A percentile compares a stretch with the other conserved stretches of the same genome.
phyloP scores from a whole-genome alignment of 1,284 basidiomycete genomes.

The Moesziomyces parantarcticus region DNA sequence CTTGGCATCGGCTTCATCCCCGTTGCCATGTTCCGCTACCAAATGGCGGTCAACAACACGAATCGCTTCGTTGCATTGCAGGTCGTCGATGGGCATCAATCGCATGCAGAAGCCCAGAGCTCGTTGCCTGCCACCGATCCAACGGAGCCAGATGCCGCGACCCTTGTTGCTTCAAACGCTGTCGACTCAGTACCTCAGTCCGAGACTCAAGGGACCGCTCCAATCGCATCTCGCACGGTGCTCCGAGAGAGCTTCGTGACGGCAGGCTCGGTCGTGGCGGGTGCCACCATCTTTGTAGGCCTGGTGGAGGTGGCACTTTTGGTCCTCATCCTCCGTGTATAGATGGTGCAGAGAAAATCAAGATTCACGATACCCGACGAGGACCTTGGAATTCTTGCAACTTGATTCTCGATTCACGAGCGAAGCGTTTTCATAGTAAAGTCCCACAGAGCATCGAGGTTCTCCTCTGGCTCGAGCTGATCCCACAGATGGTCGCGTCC shows the following conservation, averaged over 20 bases:
- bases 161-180: slow-evolving; percentile 74
- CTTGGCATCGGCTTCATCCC: slow-evolving; percentile 22
- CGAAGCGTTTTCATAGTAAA: slow-evolving; percentile 30
- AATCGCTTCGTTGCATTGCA: slow-evolving; percentile 49
- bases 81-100: slow-evolving; percentile 2
- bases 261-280: slow-evolving; percentile 78
- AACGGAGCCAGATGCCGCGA: slow-evolving; percentile 60
- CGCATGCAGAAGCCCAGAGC: slow-evolving; percentile 34
- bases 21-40: slow-evolving; percentile 71
- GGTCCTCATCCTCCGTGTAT: slow-evolving; percentile 71
- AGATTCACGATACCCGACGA: background rate
- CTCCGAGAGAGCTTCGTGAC: slow-evolving; percentile 83
- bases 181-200: slow-evolving; percentile 24
- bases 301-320: slow-evolving; percentile 76
- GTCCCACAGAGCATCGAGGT: slow-evolving; percentile 31
- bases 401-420: background rate
- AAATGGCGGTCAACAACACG: slow-evolving; percentile 38
- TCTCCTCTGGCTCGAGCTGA: slow-evolving; percentile 44
- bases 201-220: slow-evolving; percentile 53
- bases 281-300: slow-evolving; percentile 75
- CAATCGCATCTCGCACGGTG: slow-evolving; percentile 61
- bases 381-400: too few species aligned
- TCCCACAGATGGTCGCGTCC: slow-evolving; percentile 51
- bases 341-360: background rate
- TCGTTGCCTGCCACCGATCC: background rate